Percentiles rank a stretch among this genome's conserved stretches.
Evolutionary conservation across 2,329 filamentous ascomycete species (phyloP).

Genomic region (Zymoseptoria tritici): DNA sequence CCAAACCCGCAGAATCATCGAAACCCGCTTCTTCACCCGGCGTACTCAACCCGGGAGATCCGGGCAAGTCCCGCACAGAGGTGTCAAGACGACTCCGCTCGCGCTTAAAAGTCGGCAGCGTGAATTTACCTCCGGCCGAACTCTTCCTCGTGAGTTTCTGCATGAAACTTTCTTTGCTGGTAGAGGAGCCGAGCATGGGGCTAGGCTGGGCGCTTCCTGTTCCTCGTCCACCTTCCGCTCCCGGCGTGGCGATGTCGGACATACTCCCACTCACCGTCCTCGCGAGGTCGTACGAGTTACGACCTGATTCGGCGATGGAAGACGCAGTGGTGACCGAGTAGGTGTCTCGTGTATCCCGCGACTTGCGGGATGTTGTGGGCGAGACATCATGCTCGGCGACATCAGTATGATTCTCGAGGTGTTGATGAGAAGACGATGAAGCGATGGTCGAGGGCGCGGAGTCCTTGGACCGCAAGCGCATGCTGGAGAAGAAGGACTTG

Average conservation of each 20-base stretch:
- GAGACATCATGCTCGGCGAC: conserved; percentile 26
- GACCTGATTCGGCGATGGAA: conserved; percentile 23
- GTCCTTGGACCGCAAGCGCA: conserved; percentile 30
- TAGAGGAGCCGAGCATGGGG: conserved; percentile 27
- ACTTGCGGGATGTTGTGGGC: conserved; percentile 33
- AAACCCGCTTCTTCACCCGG: conserved; percentile 32
- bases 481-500: conserved; percentile 56
- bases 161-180: conserved; percentile 43
- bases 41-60: not conserved
- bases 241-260: conserved; percentile 31
- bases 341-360: conserved; percentile 38
- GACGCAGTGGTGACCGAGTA: conserved; percentile 32
- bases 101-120: conserved; percentile 30
- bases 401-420: conserved; percentile 16
- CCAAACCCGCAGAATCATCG: conserved; percentile 20
- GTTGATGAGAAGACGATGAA: conserved; percentile 13
- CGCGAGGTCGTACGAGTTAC: conserved; percentile 23
- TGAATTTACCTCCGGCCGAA: conserved; percentile 38
- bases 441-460: conserved; percentile 2
- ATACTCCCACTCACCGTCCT: conserved; percentile 31
- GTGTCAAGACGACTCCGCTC: conserved; percentile 31
- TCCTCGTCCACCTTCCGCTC: not conserved
- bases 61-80: not conserved
- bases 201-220: conserved; percentile 13
- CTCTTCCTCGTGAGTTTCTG: conserved; percentile 43